A percentile compares a stretch with the other conserved stretches of the same genome.
These are phyloP conservation scores for Metarhizium album DNA, from an alignment of 2,329 filamentous ascomycete genomes.

Conservation along the genomic window DNA sequence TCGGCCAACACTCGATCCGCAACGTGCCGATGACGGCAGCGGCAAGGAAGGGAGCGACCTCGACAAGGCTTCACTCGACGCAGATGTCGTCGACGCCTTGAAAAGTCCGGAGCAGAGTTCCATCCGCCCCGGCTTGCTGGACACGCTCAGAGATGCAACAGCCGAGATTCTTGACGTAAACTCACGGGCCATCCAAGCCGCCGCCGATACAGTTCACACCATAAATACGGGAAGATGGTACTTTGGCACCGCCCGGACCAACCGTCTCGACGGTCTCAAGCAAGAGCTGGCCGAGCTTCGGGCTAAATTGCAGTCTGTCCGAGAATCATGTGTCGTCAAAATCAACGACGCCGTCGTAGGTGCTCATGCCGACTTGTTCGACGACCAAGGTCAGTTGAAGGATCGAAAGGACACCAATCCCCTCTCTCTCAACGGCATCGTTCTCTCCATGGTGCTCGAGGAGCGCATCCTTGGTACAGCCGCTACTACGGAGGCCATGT, in stretches of 20 bases:
- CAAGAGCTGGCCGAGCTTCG: constrained; percentile 13
- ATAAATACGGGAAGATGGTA: constrained; percentile 22
- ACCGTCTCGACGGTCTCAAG: constrained; percentile 13
- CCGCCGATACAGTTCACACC: constrained; percentile 14
- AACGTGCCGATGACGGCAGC: background rate
- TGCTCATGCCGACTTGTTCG: constrained; percentile 29
- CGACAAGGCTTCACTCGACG: constrained; percentile 15
- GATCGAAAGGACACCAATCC: constrained; percentile 12
- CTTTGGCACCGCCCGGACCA: constrained; percentile 10
- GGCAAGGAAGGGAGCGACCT: constrained; percentile 12
- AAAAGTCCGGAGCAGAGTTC: constrained; percentile 24
- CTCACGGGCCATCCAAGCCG: constrained; percentile 15
- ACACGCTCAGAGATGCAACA: constrained; percentile 20
- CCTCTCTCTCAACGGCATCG: constrained; percentile 26
- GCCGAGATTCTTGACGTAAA: constrained; percentile 14
- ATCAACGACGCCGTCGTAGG: constrained; percentile 30
- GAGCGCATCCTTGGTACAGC: constrained; percentile 26
- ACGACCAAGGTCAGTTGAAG: constrained; percentile 27
- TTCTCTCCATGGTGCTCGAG: constrained; percentile 36
- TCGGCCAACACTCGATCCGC: background rate
- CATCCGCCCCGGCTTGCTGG: constrained; percentile 20
- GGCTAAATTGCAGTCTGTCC: constrained; percentile 16
- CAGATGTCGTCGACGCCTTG: constrained; percentile 25
- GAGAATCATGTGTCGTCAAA: constrained; percentile 16
- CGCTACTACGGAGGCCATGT: constrained; percentile 20